Evolutionary conservation across 257 asterid genomes (phyloP).

Genomic region (Salvia rosmarinus): DNA sequence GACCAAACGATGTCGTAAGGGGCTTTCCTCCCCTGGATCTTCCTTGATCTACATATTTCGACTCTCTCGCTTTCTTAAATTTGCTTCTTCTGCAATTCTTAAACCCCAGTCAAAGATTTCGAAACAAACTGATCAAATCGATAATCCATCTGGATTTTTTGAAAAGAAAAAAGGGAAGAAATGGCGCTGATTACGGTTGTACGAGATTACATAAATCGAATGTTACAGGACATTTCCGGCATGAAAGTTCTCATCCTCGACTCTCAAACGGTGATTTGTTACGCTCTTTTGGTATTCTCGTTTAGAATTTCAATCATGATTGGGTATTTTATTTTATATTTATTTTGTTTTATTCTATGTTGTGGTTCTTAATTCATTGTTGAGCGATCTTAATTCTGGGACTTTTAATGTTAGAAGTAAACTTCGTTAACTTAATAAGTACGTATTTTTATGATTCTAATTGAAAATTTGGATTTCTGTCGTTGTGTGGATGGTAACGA

Average conservation of each 20-base stretch:
- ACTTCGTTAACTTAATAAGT: background rate
- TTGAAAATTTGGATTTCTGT: background rate
- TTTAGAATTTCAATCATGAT: background rate
- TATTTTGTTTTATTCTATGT: background rate
- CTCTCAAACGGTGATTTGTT: constrained; percentile 64
- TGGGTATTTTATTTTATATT: background rate
- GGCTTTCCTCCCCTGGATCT: constrained; percentile 3
- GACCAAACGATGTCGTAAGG: constrained; percentile 33
- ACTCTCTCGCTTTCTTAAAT: constrained; percentile 21
- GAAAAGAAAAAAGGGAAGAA: constrained; percentile 3
- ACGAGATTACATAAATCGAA: constrained; percentile 84
- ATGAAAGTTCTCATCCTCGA: constrained; percentile 99
- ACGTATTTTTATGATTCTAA: background rate
- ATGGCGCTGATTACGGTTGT: constrained; percentile 76
- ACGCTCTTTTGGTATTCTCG: background rate
- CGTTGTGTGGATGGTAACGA: constrained; percentile 1
- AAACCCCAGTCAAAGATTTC: constrained; percentile 38
- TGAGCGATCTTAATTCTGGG: constrained; percentile 4
- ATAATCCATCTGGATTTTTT: constrained; percentile 7
- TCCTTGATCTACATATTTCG: constrained; percentile 25
- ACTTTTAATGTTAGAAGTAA: constrained; percentile 1
- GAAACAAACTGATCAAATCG: constrained; percentile 36
- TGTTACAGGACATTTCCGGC: constrained; percentile 92
- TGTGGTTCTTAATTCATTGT: constrained; percentile 4
- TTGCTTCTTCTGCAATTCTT: constrained; percentile 33